Evolutionary conservation across 805 yeast species (phyloP), one percentile per base, ranked within the genome.

Genomic region (Candida khao-thaluensis): DNA sequence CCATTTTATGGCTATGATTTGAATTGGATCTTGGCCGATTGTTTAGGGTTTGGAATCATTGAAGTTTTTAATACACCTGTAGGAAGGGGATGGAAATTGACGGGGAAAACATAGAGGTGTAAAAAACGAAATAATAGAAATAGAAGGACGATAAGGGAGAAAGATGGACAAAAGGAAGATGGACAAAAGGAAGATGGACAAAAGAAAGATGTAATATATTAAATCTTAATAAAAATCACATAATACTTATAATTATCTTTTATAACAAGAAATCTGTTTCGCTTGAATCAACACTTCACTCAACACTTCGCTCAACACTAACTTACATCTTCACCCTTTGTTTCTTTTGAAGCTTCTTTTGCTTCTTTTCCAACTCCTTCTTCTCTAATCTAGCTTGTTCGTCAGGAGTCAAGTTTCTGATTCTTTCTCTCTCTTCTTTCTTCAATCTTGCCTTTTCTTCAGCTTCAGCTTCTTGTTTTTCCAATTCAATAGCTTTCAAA

Each of bases 291-390:
- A n/a, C n/a, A n/a, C n/a, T n/a, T n/a, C n/a, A n/a, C n/a, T n/a
- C n/a, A n/a, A n/a, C n/a, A n/a, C n/a, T n/a, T n/a, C n/a, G n/a
- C n/a, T n/a, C n/a, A 31, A 12, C 7, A 10, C 12, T 4, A 10
- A 16, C 10, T 53, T 49, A 62, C 51, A 59, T 53, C 50, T 62
- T 64, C 27, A 63, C 55, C 51, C 72, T 79, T 63, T 82, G 82
- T 64, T 77, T 80, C 63, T 74, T 81, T 64, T 69, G 74, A 58
- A 67, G 66, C 65, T 86, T 85, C 69, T 88, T 81, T 58, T 82
- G 86, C 62, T 81, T 87, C 71, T 82, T 87, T 51, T 86, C 95
- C 49, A 71, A 71, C 61, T 83, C 87, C 68, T 83, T 86, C 68
- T 79, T 81, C 48, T 85, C 91, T 30, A 76, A 61, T 66, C 84